Base-by-base conservation (phyloP, 768 basidiomycete species). In the Phlebiopsis flavidoalba region DNA sequence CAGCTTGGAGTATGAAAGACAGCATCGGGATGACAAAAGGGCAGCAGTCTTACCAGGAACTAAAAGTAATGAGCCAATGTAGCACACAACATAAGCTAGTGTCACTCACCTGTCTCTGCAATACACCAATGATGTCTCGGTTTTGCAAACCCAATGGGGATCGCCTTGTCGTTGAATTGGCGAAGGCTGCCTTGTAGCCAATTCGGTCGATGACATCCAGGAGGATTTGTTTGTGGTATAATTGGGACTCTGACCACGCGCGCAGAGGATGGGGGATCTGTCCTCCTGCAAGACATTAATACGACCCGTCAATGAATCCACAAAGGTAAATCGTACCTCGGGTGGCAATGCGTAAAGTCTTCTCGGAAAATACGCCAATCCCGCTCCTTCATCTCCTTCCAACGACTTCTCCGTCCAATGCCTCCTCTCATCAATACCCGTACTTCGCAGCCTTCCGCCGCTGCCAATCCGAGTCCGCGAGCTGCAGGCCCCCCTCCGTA, bases 301-400 rank as follows among this genome's bases (percentile, higher is more conserved):
- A 15, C 19, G 31, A n/a, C n/a, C n/a, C 22, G 26, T 57, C 59
- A 52, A 45, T 11, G 43, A 10, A 14, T 8, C 24, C 40, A 4
- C 31, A 10, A 54, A 17, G 19, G 14, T 17, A 47, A 60, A n/a
- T 71, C 79, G 26, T 54, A 89, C 95, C 96, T 74, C 95, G 76
- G 0, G 95, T 89, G 60, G 93, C 86, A 61, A 99, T 99, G 69
- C 89, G n/a, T 95, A 77, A 96, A 99, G 74, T 99, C 97, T 74
- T 98, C 97, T 63, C 95, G 79, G 78, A 99, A 98, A 71, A 99
- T 99, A 67, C 97, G 86, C 97, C 97, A 99, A 72, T 99, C 97
- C 52, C 97, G 81, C 69, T 98, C 97, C 70, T 90, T 93, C 88
- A 99, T 98, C 75, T 98, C 95, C 3, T n/a, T 80, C 72, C 46